phyloP scores from a whole-genome alignment of 2,329 filamentous ascomycete species.

The Parafenestella ontariensis region DNA sequence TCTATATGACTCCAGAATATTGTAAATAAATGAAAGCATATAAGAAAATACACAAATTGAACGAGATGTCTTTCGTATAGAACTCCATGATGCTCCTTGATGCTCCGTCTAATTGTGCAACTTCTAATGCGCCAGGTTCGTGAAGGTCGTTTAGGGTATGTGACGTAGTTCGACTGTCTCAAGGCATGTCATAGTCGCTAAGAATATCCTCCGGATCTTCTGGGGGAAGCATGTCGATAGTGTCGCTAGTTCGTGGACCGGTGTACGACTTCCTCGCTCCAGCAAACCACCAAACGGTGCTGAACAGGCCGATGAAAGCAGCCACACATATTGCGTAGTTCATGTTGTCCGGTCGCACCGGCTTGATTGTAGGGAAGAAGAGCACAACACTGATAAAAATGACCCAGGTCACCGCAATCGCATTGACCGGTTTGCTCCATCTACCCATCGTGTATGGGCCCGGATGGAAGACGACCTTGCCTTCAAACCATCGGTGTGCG shows the following conservation, averaged over 20 bases:
- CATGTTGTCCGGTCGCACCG: constrained; percentile 55
- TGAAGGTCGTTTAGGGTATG: constrained; percentile 3
- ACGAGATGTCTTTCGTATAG: too few relatives aligned
- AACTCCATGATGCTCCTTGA: background rate
- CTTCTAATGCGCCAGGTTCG: background rate
- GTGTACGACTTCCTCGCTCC: constrained; percentile 60
- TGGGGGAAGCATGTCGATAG: constrained; percentile 52
- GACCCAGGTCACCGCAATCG: constrained; percentile 66
- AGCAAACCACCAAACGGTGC: constrained; percentile 54
- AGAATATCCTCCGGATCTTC: constrained; percentile 51
- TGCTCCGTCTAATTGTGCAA: background rate
- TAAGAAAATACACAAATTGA: background rate
- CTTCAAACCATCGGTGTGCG: constrained; percentile 62
- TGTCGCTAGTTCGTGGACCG: constrained; percentile 65
- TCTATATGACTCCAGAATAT: background rate
- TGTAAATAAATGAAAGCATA: background rate
- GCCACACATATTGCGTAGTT: constrained; percentile 58
- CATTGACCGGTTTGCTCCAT: constrained; percentile 64
- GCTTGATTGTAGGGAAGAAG: constrained; percentile 56
- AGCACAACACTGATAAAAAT: constrained; percentile 68
- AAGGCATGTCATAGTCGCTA: constrained; percentile 43
- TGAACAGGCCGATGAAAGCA: constrained; percentile 58
- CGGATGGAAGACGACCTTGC: constrained; percentile 61
- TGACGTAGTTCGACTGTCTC: background rate
- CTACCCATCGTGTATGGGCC: constrained; percentile 65